These are phyloP conservation scores for Plasmopara muralis DNA, from an alignment of 352 stramenopile species.

Conservation along the genomic window DNA sequence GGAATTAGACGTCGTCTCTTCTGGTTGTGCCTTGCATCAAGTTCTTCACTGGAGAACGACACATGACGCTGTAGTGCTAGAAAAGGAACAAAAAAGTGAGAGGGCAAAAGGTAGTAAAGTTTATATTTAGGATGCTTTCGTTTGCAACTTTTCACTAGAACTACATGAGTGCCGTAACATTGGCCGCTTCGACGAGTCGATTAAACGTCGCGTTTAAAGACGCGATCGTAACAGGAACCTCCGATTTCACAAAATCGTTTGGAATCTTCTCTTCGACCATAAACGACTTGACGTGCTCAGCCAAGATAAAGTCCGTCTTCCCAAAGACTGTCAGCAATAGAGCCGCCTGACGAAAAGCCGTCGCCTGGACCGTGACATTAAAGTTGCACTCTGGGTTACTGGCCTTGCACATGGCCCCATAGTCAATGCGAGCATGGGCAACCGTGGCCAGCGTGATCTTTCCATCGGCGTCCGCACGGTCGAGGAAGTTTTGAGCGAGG, in stretches of 20 bases:
- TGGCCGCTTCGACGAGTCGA: constrained; percentile 7
- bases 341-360: constrained; percentile 21
- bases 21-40: too few species aligned
- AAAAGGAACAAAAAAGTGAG: too few species aligned
- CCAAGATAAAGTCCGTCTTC: constrained; percentile 17
- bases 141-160: too few species aligned
- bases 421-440: constrained; percentile 9
- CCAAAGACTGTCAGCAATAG: constrained; percentile 21
- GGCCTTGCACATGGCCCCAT: constrained; percentile 21
- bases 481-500: constrained; percentile 26
- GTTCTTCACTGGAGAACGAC: too few species aligned
- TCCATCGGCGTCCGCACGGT: constrained; percentile 12
- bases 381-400: constrained; percentile 26
- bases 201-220: constrained; percentile 10
- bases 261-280: constrained; percentile 30
- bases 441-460: neutral
- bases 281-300: constrained; percentile 26
- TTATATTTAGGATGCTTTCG: too few species aligned
- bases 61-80: too few species aligned
- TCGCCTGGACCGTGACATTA: constrained; percentile 14
- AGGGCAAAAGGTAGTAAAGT: too few species aligned
- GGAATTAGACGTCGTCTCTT: too few species aligned
- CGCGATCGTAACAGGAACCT: neutral
- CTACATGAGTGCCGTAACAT: neutral
- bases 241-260: constrained; percentile 4